Evolutionary conservation across 176 grass and related monocot species (phyloP), one percentile per base, ranked within the genome.

Genomic region (Themeda triandra): DNA sequence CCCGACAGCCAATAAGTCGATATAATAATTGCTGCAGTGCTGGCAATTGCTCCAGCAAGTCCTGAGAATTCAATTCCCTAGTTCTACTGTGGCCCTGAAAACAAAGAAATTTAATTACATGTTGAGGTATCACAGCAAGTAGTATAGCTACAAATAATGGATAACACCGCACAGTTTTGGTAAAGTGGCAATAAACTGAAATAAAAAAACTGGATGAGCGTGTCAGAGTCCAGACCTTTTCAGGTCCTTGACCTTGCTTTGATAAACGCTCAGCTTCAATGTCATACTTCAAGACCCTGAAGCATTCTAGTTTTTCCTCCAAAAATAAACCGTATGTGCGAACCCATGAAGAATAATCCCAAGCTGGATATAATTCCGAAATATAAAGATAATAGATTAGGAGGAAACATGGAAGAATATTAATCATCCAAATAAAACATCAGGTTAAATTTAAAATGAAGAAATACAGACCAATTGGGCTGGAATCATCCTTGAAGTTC

Each of bases 401-500:
- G 28, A 83, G 29, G 23, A 17, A 28, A 13, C 53, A 53, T 2
- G 74, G 81, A 78, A 28, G 58, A 66, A 75, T 3, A 64, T 58
- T 54, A 40, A 46, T 85, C 5, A 45, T 27, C 18, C 75, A 25
- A 66, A 63, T 28, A 73, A 66, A 28, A 76, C 10, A 63, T 12
- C 41, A 66, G 10, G 32, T 78, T n/a, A 63, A 67, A 54, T 41
- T 80, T 27, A 25, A 44, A 44, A 68, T 59, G 21, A 71, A 68
- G 5, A 87, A 84, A 75, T 69, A 80, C 80, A 67, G 42, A 98
- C 96, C 96, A 63, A 98, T 78, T n/a, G 96, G 87, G 66, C 83
- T 95, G 13, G 96, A 98, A 64, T 98, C 88, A 78, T 98, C 96
- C 89, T 98, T 98, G 93, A 98, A 95, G 84, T 93, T 98, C 44